phyloP scores from a whole-genome alignment of 805 yeast genomes.

The Yamadazyma paraphyllophila region DNA sequence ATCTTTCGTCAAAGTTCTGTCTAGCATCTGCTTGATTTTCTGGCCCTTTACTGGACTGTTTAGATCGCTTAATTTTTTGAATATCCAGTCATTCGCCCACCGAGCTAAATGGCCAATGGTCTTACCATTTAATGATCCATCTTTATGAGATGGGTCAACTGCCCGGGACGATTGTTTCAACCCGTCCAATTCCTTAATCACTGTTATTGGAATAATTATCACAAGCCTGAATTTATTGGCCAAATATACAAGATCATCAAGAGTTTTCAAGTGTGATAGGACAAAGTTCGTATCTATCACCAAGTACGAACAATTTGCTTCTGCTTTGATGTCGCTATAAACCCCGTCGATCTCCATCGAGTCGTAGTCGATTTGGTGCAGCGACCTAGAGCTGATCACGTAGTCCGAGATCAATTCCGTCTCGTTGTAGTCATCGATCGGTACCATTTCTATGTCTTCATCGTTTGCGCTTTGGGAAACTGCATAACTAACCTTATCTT shows the following conservation, averaged over 20 bases:
- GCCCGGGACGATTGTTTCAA: conserved; percentile 49
- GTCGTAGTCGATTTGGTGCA: conserved; percentile 10
- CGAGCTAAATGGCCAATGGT: conserved; percentile 61
- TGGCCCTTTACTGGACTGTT: conserved; percentile 63
- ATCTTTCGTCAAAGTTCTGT: conserved; percentile 53
- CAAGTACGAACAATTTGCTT: conserved; percentile 38
- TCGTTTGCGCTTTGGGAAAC: conserved; percentile 9
- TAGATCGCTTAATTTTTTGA: conserved; percentile 50
- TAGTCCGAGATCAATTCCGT: conserved; percentile 44
- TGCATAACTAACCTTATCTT: conserved; percentile 24
- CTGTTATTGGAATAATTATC: conserved; percentile 69
- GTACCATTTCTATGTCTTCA: conserved; percentile 49
- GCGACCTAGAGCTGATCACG: conserved; percentile 14
- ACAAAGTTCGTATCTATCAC: conserved; percentile 85
- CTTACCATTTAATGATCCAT: conserved; percentile 17
- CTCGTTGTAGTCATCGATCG: conserved; percentile 46
- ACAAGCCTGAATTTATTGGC: conserved; percentile 42
- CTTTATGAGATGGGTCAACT: conserved; percentile 5
- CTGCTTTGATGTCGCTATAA: conserved; percentile 15
- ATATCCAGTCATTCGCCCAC: conserved; percentile 78
- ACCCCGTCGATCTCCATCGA: conserved; percentile 21
- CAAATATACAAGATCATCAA: conserved; percentile 50
- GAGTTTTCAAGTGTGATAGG: conserved; percentile 59
- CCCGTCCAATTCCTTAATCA: conserved; percentile 79
- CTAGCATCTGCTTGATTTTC: conserved; percentile 51